Base-by-base conservation (phyloP, 2,329 filamentous ascomycete genomes). In the Ceratocystiopsis minuta region DNA sequence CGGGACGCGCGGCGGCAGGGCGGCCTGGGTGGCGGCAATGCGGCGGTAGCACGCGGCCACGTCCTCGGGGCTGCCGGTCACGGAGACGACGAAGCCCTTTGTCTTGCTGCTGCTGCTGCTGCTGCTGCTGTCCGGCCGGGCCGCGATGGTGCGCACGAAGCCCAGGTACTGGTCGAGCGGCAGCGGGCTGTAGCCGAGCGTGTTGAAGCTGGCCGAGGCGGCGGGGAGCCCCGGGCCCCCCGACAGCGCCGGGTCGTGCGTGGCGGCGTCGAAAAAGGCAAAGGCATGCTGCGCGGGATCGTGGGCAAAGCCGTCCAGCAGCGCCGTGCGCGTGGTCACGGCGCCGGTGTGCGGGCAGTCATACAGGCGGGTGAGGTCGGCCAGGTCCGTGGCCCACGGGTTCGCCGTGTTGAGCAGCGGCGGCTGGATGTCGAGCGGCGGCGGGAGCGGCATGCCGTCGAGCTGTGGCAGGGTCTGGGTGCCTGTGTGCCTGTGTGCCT, bases 351-450 rank as follows among this genome's bases (percentile, higher is more conserved):
- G 61, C 0, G 69, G 62, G 39, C 65, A 75, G 28, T 61, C 54
- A 53, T 80, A 80, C 7, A 87, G 69, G 2, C 59, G 58, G 34
- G 61, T 55, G 4, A 87, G 67, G 48, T 86, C 72, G 5, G 68
- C 62, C 6, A 68, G 56, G 3, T 69, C 73, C 0, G 79, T 83
- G 20, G 80, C 80, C 80, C 80, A 86, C 0, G 81, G 81, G 39
- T 72, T 78, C 28, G 82, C 73, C 1, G 80, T 80, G 59, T 87
- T 87, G 48, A 86, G 62, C 7, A 88, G 62, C 0, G 79, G 78
- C 1, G 78, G 79, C 36, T 63, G 50, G 45, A 85, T 72, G 9
- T 49, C 40, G 11, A 80, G 55, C 48, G 51, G 64, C 0, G 68
- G 70, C 2, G 68, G 70, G 6, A 16, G 16, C 1, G 43, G 15